A percentile compares a stretch with the other conserved stretches of the same genome.
Evolutionary conservation across 2,329 filamentous ascomycete genomes (phyloP).

Genomic region (Sporothrix pseudoabietina): DNA sequence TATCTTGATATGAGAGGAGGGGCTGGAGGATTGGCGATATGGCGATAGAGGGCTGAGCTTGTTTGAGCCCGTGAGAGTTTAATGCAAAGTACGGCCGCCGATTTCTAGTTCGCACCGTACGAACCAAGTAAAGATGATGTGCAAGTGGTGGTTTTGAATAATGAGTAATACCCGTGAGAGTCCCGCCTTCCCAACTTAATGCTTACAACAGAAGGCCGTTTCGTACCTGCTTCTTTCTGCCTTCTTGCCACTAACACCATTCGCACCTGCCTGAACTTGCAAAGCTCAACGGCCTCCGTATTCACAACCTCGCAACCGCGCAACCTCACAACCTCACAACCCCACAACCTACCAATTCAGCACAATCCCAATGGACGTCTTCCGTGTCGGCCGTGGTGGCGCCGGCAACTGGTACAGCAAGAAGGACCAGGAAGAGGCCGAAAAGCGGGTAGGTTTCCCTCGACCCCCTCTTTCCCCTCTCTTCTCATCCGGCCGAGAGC

Average conservation of each 20-base stretch:
- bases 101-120: slow-evolving; percentile 3
- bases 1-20: slow-evolving; percentile 12
- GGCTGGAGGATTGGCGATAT: neutral
- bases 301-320: too few species aligned
- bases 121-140: neutral
- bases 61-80: neutral
- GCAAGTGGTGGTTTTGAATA: neutral
- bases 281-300: neutral
- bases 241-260: neutral
- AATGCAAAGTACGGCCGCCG: neutral
- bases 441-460: slow-evolving; percentile 28
- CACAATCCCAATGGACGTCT: slow-evolving; percentile 47
- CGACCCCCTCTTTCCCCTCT: neutral
- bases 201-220: neutral
- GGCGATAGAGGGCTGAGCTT: neutral
- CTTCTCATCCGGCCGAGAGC: neutral
- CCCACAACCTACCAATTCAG: neutral
- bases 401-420: slow-evolving; percentile 64
- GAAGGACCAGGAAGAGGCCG: slow-evolving; percentile 53
- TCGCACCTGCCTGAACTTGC: slow-evolving; percentile 4
- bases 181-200: neutral
- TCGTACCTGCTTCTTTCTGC: slow-evolving; percentile 9
- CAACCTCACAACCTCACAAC: neutral
- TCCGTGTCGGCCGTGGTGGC: slow-evolving; percentile 62
- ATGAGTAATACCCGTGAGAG: slow-evolving; percentile 10